Percentiles rank a stretch among this genome's conserved stretches.
Evolutionary conservation across 2,329 filamentous ascomycete species (phyloP).

Genomic region (Chaetomium strumarium): DNA sequence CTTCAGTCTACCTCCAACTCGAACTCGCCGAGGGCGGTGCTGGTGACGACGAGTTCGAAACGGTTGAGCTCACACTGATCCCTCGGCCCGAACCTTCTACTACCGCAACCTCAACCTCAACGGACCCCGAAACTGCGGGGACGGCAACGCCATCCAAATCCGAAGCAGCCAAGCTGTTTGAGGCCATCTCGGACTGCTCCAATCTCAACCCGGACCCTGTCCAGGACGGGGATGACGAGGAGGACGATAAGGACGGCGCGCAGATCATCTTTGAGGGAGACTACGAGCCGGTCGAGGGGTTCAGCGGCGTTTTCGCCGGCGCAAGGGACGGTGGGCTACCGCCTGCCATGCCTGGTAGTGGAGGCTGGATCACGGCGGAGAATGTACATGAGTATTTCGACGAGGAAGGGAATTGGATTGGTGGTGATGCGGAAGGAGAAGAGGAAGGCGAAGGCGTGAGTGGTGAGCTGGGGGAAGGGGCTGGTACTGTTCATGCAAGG

Average conservation of each 20-base stretch:
- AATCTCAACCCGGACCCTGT: slow-evolving; percentile 68
- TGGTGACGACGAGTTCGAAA: slow-evolving; percentile 58
- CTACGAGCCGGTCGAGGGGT: slow-evolving; percentile 50
- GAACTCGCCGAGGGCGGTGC: slow-evolving; percentile 54
- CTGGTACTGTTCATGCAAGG: slow-evolving; percentile 20
- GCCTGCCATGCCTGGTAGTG: slow-evolving; percentile 66
- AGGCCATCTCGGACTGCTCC: slow-evolving; percentile 67
- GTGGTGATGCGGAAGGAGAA: slow-evolving; percentile 36
- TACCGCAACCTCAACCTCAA: not conserved
- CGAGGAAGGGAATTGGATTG: slow-evolving; percentile 71
- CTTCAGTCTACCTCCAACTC: slow-evolving; percentile 62
- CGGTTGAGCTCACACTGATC: slow-evolving; percentile 62
- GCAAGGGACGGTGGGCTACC: slow-evolving; percentile 44
- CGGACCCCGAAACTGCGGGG: slow-evolving; percentile 17
- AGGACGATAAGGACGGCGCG: slow-evolving; percentile 38
- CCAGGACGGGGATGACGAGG: slow-evolving; percentile 51
- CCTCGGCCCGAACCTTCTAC: slow-evolving; percentile 34
- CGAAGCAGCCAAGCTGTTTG: slow-evolving; percentile 49
- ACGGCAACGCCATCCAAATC: slow-evolving; percentile 24
- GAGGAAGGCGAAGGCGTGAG: slow-evolving; percentile 38
- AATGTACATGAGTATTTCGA: slow-evolving; percentile 84
- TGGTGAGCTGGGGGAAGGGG: slow-evolving; percentile 28
- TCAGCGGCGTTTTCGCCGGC: slow-evolving; percentile 45
- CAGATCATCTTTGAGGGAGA: slow-evolving; percentile 51
- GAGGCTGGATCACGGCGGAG: slow-evolving; percentile 85